Conservation (phyloP, 768 basidiomycete species). For the Suillus paluster region DNA sequence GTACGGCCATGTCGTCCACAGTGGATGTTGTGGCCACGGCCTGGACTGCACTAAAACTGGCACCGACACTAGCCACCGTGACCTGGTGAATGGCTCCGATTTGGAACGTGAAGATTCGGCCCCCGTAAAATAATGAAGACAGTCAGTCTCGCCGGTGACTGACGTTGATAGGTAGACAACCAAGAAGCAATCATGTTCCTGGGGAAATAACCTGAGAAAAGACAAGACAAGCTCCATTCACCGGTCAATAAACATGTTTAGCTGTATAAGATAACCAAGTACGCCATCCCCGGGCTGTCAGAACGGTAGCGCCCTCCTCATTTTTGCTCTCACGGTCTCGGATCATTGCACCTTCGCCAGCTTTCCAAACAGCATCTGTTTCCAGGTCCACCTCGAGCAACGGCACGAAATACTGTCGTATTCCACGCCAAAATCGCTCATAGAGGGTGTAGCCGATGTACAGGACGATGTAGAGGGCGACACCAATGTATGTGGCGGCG, state of each 20-base stretch:
- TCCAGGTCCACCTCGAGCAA: conserved; percentile 50
- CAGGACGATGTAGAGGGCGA: conserved; percentile 49
- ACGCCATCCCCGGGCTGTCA: conserved; percentile 13
- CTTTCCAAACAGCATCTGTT: conserved; percentile 58
- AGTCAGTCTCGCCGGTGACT: not conserved
- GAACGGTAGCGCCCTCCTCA: conserved; percentile 8
- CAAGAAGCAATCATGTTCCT: not conserved
- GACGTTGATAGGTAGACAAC: not conserved
- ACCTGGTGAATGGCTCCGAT: not conserved
- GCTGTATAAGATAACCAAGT: conserved; percentile 32
- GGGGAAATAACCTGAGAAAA: not conserved
- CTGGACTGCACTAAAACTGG: not conserved
- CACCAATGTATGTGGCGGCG: conserved; percentile 58
- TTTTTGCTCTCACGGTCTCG: conserved; percentile 28
- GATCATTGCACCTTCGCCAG: conserved; percentile 44
- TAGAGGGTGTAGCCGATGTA: conserved; percentile 49
- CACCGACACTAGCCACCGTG: not conserved
- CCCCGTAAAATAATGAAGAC: not conserved
- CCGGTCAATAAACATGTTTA: conserved; percentile 67
- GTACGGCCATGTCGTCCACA: not conserved
- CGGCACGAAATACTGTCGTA: conserved; percentile 45
- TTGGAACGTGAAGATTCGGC: not conserved
- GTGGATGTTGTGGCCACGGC: not conserved
- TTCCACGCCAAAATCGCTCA: conserved; percentile 38
- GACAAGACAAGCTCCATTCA: not conserved